These are phyloP conservation scores for Pythium dissimile DNA, from an alignment of 352 stramenopile genomes.

Conservation along the genomic window DNA sequence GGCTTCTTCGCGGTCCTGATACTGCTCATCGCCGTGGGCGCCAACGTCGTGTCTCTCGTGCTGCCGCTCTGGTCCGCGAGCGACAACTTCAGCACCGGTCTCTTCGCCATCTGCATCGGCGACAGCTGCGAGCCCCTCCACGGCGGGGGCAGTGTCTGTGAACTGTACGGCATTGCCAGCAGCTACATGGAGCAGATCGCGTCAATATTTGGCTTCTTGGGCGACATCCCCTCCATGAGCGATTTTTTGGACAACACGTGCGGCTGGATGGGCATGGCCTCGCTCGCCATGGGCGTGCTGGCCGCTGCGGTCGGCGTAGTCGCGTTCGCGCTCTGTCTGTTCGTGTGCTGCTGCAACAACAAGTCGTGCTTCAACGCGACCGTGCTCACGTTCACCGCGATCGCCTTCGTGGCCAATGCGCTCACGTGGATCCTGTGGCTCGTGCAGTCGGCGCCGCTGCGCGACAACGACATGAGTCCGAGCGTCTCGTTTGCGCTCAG, in stretches of 20 bases:
- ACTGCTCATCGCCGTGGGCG: neutral
- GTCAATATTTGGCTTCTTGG: too few relatives aligned
- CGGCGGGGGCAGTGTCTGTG: too few relatives aligned
- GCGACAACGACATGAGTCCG: neutral
- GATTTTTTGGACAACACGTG: neutral
- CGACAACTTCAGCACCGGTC: neutral
- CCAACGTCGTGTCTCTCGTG: neutral
- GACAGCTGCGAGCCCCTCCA: neutral
- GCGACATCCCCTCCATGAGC: too few relatives aligned
- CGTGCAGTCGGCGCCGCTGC: neutral
- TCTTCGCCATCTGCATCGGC: neutral
- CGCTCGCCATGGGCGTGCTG: neutral
- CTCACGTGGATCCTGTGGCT: neutral
- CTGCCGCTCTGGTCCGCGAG: neutral
- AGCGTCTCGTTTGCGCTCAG: neutral
- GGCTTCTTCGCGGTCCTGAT: neutral
- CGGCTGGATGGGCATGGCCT: neutral
- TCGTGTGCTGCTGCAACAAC: neutral
- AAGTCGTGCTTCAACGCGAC: neutral
- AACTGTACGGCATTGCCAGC: too few relatives aligned
- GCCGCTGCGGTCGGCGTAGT: neutral
- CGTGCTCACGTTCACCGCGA: neutral
- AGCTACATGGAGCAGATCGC: too few relatives aligned
- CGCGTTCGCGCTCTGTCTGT: neutral
- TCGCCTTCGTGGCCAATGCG: neutral